Evolutionary conservation across 208 protist genomes (phyloP).

Genomic region (Phytomonas sp.): DNA sequence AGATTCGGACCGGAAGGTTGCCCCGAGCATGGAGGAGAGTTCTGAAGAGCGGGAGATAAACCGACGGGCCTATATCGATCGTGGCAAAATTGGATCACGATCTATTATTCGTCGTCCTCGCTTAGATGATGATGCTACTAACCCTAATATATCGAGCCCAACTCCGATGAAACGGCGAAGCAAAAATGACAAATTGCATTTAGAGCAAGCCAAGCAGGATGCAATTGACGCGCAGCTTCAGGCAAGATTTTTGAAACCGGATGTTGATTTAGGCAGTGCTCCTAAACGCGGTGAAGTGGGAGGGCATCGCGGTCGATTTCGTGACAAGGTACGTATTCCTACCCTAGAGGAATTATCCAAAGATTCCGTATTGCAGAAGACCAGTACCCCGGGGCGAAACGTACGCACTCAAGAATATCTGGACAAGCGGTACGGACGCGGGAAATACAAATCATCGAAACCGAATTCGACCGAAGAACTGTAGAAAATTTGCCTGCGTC

Average conservation of each 20-base stretch:
- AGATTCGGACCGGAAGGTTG: slow-evolving; percentile 46
- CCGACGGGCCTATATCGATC: slow-evolving; percentile 81
- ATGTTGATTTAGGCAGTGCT: slow-evolving; percentile 10
- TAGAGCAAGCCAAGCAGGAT: slow-evolving; percentile 72
- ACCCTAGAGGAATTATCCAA: slow-evolving; percentile 53
- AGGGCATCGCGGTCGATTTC: slow-evolving; percentile 26
- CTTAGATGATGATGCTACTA: slow-evolving; percentile 21
- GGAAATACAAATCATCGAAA: slow-evolving; percentile 59
- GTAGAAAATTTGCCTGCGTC: slow-evolving; percentile 3
- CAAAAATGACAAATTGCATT: slow-evolving; percentile 57
- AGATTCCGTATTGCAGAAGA: slow-evolving; percentile 35
- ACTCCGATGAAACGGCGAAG: slow-evolving; percentile 51
- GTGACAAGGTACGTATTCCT: slow-evolving; percentile 43
- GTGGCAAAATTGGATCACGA: slow-evolving; percentile 73
- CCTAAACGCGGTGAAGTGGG: slow-evolving; percentile 55
- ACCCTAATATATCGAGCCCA: slow-evolving; percentile 13
- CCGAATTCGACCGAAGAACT: slow-evolving; percentile 41
- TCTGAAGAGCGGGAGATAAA: slow-evolving; percentile 69
- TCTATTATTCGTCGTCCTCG: slow-evolving; percentile 64
- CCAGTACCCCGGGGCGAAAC: slow-evolving; percentile 22
- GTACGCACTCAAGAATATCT: slow-evolving; percentile 41
- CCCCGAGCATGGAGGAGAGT: slow-evolving; percentile 84
- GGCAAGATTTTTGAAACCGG: slow-evolving; percentile 25
- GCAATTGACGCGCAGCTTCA: slow-evolving; percentile 28
- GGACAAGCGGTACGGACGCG: slow-evolving; percentile 44